These are phyloP conservation scores for Colletotrichum lentis DNA, from an alignment of 2,329 filamentous ascomycete species.

Conservation along the genomic window DNA sequence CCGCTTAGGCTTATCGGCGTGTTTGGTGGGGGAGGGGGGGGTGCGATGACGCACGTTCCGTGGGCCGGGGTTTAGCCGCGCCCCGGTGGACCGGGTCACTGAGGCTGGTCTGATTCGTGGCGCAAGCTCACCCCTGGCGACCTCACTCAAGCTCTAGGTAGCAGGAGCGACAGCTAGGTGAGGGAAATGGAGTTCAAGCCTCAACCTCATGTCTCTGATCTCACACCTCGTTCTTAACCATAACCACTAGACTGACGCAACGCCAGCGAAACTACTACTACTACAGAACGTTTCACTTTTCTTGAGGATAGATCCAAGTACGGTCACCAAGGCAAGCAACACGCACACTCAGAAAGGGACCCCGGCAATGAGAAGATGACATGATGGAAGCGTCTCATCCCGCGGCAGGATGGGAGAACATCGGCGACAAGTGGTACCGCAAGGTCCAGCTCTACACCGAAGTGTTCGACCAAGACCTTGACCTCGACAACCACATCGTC, in stretches of 20 bases:
- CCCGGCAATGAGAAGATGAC: slow-evolving; percentile 43
- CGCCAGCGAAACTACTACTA: too few relatives aligned
- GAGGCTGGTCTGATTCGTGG: slow-evolving; percentile 29
- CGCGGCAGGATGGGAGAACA: slow-evolving; percentile 91
- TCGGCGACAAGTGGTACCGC: slow-evolving; percentile 94
- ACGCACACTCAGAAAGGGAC: neutral
- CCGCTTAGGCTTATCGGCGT: slow-evolving; percentile 7
- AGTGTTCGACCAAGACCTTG: slow-evolving; percentile 90
- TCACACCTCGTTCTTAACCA: slow-evolving; percentile 6
- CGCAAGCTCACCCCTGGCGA: slow-evolving; percentile 26
- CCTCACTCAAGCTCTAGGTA: neutral
- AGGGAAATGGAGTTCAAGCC: slow-evolving; percentile 9
- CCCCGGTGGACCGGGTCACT: neutral
- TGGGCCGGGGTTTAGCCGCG: slow-evolving; percentile 32
- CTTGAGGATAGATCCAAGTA: neutral
- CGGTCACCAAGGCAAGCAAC: neutral
- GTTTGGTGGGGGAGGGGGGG: neutral
- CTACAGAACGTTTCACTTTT: neutral
- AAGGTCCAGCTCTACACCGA: slow-evolving; percentile 93
- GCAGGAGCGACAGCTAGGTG: slow-evolving; percentile 1
- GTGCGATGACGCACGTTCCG: slow-evolving; percentile 31
- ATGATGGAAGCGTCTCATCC: slow-evolving; percentile 69
- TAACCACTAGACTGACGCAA: neutral
- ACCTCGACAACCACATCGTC: slow-evolving; percentile 93
- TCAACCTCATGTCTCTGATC: slow-evolving; percentile 6